phyloP scores from a whole-genome alignment of 148 eudicot species.

The Rhododendron henanense region DNA sequence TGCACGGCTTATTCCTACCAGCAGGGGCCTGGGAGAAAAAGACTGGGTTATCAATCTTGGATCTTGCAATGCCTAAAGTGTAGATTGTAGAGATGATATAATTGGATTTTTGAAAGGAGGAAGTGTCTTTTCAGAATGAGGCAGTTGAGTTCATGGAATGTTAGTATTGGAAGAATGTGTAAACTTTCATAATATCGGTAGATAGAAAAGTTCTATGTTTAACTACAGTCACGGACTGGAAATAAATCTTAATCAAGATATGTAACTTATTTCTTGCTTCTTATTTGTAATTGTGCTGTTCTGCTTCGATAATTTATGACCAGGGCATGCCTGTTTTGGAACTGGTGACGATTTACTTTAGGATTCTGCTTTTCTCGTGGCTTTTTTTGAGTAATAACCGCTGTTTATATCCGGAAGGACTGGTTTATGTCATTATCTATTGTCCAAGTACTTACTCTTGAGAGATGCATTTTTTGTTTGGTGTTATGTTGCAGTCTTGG shows the following conservation, averaged over 20 bases:
- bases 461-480: background rate
- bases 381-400: background rate
- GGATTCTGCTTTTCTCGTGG: background rate
- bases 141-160: background rate
- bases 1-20: slow-evolving; percentile 1
- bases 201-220: background rate
- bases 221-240: background rate
- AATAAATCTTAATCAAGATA: background rate
- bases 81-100: background rate
- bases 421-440: background rate
- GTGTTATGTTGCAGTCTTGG: background rate
- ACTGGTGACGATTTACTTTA: background rate
- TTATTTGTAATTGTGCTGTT: background rate
- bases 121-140: background rate
- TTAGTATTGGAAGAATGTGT: background rate
- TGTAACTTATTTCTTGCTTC: background rate
- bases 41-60: background rate
- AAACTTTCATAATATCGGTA: background rate
- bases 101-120: background rate
- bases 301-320: background rate
- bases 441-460: background rate
- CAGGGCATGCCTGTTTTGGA: background rate
- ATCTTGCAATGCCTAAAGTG: background rate
- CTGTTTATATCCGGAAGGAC: background rate
- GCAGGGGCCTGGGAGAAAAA: background rate